Percentiles rank a stretch among this genome's conserved stretches.
phyloP scores from a whole-genome alignment of 2,329 filamentous ascomycete genomes.

The Cladophialophora exuberans region DNA sequence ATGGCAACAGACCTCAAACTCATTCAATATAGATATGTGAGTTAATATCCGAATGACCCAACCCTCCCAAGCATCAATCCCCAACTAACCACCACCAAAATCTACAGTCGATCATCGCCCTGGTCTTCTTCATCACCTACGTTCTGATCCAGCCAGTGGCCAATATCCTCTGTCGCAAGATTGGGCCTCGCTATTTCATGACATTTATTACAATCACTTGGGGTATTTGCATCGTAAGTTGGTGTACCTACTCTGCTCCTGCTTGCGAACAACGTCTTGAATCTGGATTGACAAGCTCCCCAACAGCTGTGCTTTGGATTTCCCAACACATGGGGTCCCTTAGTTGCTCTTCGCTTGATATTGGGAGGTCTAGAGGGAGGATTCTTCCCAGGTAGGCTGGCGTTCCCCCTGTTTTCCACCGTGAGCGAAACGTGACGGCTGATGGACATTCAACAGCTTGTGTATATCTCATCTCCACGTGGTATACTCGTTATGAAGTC shows the following conservation, averaged over 20 bases:
- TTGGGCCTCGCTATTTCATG: conserved; percentile 53
- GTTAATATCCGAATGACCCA: conserved; percentile 42
- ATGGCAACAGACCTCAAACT: conserved; percentile 15
- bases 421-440: not conserved
- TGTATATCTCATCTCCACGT: conserved; percentile 63
- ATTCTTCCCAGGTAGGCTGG: conserved; percentile 61
- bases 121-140: conserved; percentile 76
- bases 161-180: conserved; percentile 66
- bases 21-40: conserved; percentile 58
- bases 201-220: conserved; percentile 40
- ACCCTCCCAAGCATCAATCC: not conserved
- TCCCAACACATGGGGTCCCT: conserved; percentile 33
- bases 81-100: not conserved
- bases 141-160: conserved; percentile 71
- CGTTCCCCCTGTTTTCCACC: not conserved
- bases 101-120: conserved; percentile 21
- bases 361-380: conserved; percentile 67
- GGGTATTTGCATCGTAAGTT: conserved; percentile 39
- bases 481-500: conserved; percentile 37
- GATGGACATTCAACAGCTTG: conserved; percentile 43
- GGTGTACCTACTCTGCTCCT: no score
- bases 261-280: no score
- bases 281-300: conserved; percentile 31
- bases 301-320: conserved; percentile 35
- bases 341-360: conserved; percentile 42